These are phyloP conservation scores for Pterocarpus santalinus DNA, from an alignment of 306 rosid genomes.

Conservation along the genomic window DNA sequence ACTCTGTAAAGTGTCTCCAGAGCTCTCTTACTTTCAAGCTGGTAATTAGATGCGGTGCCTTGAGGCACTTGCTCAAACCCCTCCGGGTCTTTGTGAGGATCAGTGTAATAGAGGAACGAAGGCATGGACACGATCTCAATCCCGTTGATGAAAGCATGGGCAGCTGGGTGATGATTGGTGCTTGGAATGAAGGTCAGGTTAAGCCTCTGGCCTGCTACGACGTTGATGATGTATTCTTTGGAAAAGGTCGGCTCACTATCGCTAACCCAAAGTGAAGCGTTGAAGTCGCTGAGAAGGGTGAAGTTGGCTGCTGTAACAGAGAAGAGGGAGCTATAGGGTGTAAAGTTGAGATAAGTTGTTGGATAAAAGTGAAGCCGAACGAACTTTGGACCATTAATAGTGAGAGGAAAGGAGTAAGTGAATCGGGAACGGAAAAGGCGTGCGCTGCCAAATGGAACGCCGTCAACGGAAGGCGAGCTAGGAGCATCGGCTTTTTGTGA, in stretches of 20 bases:
- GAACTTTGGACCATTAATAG: slow-evolving; percentile 47
- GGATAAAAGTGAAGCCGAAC: slow-evolving; percentile 54
- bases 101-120: slow-evolving; percentile 47
- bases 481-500: neutral
- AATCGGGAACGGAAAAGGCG: slow-evolving; percentile 26
- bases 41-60: accelerated
- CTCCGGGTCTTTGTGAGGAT: neutral
- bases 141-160: slow-evolving; percentile 62
- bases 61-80: neutral
- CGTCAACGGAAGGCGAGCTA: neutral
- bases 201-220: slow-evolving; percentile 25
- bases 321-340: slow-evolving; percentile 39
- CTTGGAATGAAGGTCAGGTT: slow-evolving; percentile 55
- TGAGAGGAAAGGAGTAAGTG: slow-evolving; percentile 26
- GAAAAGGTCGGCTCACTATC: too few species aligned
- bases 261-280: slow-evolving; percentile 34
- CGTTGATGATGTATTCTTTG: slow-evolving; percentile 47
- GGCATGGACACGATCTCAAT: slow-evolving; percentile 80
- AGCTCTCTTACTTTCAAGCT: neutral
- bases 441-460: neutral
- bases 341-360: neutral
- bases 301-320: slow-evolving; percentile 48
- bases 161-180: neutral
- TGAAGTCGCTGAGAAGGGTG: slow-evolving; percentile 62
- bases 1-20: slow-evolving; percentile 25